Percentiles rank a stretch among this genome's conserved stretches.
Evolutionary conservation across 768 basidiomycete genomes (phyloP).

Genomic region (Cystobasidium ongulense): DNA sequence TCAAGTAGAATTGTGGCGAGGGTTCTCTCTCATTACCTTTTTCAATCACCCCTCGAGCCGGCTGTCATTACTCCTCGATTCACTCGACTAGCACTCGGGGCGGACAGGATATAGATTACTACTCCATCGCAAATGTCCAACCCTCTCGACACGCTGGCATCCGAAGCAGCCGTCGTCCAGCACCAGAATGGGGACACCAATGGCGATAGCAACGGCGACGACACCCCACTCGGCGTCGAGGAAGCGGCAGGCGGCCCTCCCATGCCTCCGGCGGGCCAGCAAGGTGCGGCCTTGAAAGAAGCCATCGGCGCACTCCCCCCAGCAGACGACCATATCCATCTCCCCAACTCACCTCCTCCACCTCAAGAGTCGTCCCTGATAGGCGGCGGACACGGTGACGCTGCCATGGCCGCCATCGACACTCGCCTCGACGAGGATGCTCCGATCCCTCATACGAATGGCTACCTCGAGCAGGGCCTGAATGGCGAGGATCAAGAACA

Average conservation of each 20-base stretch:
- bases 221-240: neutral
- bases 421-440: conserved; percentile 15
- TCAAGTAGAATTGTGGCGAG: too few species aligned
- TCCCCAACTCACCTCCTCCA: neutral
- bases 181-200: neutral
- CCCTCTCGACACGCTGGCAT: conserved; percentile 4
- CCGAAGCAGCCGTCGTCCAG: neutral
- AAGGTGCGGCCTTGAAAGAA: conserved; percentile 17
- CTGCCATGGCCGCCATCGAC: conserved; percentile 28
- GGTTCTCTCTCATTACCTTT: too few species aligned
- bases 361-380: too few species aligned
- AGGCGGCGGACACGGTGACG: conserved; percentile 10
- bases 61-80: too few species aligned
- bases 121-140: neutral
- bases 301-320: neutral
- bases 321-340: neutral
- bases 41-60: too few species aligned
- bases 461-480: neutral
- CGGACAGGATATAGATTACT: too few species aligned
- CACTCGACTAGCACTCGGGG: neutral
- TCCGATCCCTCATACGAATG: neutral
- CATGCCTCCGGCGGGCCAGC: conserved; percentile 5
- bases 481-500: neutral
- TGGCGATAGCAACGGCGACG: neutral
- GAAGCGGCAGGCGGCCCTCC: conserved; percentile 27